Evolutionary conservation across 2,329 filamentous ascomycete species (phyloP).

Genomic region (Diaporthe capsici): DNA sequence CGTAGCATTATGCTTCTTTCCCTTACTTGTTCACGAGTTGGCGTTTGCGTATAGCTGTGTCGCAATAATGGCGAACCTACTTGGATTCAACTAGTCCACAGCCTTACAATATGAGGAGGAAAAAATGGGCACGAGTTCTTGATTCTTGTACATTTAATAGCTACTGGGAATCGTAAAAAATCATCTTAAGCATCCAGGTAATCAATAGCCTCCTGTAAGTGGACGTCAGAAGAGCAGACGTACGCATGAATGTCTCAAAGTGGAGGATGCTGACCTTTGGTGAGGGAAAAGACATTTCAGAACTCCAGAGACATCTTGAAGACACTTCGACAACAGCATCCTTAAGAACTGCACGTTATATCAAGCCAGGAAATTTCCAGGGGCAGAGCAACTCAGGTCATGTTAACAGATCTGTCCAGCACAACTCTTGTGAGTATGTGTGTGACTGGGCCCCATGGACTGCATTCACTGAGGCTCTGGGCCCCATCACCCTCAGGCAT

Average conservation of each 20-base stretch:
- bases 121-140: not conserved
- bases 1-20: too few species aligned
- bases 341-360: not conserved
- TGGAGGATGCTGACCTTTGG: too few species aligned
- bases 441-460: too few species aligned
- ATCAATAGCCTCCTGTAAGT: not conserved
- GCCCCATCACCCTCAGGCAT: too few species aligned
- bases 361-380: not conserved
- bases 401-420: not conserved
- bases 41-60: too few species aligned
- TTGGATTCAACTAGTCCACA: too few species aligned
- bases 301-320: not conserved
- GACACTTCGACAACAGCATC: not conserved
- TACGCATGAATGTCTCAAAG: not conserved
- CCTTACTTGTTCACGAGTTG: too few species aligned
- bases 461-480: too few species aligned
- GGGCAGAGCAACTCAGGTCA: not conserved
- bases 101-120: not conserved
- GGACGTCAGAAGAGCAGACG: not conserved
- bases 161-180: not conserved
- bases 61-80: too few species aligned
- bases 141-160: too few species aligned
- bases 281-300: too few species aligned
- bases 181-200: not conserved
- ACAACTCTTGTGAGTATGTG: not conserved